A percentile compares a stretch with the other conserved stretches of the same genome.
These are phyloP conservation scores for Pulveroboletus sp. DNA, from an alignment of 768 basidiomycete species.

Conservation along the genomic window DNA sequence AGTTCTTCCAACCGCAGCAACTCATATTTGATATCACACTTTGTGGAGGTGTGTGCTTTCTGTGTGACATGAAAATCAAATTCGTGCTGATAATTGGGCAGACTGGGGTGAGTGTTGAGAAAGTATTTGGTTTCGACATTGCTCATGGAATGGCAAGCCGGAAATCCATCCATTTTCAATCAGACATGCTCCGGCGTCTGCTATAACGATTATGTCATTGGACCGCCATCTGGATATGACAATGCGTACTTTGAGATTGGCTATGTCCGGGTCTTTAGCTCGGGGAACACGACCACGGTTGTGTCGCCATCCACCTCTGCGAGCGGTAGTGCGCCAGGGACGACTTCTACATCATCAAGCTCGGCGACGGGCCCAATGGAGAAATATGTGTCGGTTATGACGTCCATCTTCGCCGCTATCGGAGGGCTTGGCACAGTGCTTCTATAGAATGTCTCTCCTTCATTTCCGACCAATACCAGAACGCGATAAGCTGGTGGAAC, in stretches of 20 bases:
- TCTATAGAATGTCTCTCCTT: background rate
- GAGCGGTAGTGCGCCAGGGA: constrained; percentile 13
- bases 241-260: constrained; percentile 73
- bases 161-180: constrained; percentile 47
- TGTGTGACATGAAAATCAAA: constrained; percentile 11
- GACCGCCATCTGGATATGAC: constrained; percentile 57
- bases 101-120: constrained; percentile 31
- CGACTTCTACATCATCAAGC: constrained; percentile 10
- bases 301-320: constrained; percentile 21
- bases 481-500: too few species aligned
- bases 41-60: constrained; percentile 49
- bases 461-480: too few species aligned
- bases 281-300: constrained; percentile 27
- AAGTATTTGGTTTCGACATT: background rate
- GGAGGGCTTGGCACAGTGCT: constrained; percentile 17
- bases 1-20: constrained; percentile 60
- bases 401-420: constrained; percentile 8
- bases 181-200: constrained; percentile 65
- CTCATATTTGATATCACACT: constrained; percentile 75
- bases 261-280: constrained; percentile 51
- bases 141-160: constrained; percentile 38
- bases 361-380: constrained; percentile 2
- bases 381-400: constrained; percentile 4
- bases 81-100: constrained; percentile 14
- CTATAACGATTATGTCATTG: constrained; percentile 70